These are phyloP conservation scores for Salix dunnii DNA, from an alignment of 345 rosid genomes.

Conservation along the genomic window DNA sequence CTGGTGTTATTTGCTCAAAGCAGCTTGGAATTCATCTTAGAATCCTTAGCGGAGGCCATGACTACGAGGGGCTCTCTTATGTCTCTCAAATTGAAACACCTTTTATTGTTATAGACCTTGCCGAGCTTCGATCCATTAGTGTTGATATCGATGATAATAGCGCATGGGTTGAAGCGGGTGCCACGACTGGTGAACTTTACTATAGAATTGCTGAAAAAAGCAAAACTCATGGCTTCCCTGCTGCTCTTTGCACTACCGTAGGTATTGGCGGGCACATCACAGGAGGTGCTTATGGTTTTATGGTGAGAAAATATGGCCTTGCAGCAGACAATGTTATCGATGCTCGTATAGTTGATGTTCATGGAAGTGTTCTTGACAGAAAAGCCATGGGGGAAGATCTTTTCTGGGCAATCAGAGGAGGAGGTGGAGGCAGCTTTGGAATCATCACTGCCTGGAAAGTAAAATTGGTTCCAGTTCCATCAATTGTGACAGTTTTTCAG, in stretches of 20 bases:
- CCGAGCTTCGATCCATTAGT: background rate
- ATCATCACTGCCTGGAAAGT: constrained; percentile 16
- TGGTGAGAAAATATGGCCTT: constrained; percentile 48
- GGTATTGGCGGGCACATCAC: constrained; percentile 20
- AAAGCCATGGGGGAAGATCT: constrained; percentile 1
- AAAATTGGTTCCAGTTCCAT: constrained; percentile 16
- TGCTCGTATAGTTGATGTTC: constrained; percentile 50
- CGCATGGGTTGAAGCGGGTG: constrained; percentile 4
- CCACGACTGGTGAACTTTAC: constrained; percentile 11
- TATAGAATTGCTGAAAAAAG: background rate
- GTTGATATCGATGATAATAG: background rate
- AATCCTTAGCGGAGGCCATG: constrained; percentile 50
- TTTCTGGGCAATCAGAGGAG: background rate
- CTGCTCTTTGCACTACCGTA: constrained; percentile 10
- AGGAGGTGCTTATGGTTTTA: constrained; percentile 16
- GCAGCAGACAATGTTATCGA: constrained; percentile 74
- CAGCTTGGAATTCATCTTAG: constrained; percentile 15
- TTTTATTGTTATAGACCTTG: constrained; percentile 5
- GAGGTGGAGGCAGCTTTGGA: background rate
- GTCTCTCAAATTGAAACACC: constrained; percentile 30
- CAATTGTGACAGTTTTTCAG: constrained; percentile 13
- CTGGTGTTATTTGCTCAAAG: constrained; percentile 23
- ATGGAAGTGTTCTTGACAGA: constrained; percentile 53
- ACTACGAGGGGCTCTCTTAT: constrained; percentile 63
- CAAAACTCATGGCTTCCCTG: constrained; percentile 7